Conservation (phyloP, 2,329 filamentous ascomycete genomes). For the Neofusicoccum kwambonambiense region DNA sequence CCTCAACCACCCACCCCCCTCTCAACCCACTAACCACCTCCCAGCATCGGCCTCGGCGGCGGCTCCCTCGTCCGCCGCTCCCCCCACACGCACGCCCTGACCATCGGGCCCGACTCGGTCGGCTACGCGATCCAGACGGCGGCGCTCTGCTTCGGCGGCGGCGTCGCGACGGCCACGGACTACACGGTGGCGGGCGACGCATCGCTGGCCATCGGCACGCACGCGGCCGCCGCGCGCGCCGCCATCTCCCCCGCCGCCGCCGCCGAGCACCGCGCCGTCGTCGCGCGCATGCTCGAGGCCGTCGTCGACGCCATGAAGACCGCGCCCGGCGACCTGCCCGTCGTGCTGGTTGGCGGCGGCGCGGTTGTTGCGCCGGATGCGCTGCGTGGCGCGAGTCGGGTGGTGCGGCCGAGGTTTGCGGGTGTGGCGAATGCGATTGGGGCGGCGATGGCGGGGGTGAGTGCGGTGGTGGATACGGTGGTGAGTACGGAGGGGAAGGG, state of each 20-base stretch:
- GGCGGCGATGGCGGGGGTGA: conserved; percentile 58
- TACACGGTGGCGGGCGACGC: conserved; percentile 42
- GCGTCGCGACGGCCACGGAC: conserved; percentile 54
- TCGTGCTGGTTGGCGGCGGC: conserved; percentile 60
- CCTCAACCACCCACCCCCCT: too few relatives aligned
- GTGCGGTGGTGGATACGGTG: conserved; percentile 54
- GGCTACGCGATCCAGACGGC: conserved; percentile 52
- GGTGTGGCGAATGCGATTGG: conserved; percentile 62
- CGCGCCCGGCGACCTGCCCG: conserved; percentile 51
- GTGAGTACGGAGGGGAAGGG: background rate
- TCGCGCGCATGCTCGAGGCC: conserved; percentile 50
- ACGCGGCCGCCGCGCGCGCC: background rate
- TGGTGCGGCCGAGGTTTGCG: conserved; percentile 52
- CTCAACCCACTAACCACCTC: background rate
- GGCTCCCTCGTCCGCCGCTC: conserved; percentile 42
- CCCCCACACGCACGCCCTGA: conserved; percentile 30
- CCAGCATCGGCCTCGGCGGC: conserved; percentile 54
- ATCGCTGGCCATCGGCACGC: conserved; percentile 27
- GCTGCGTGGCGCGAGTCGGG: conserved; percentile 51
- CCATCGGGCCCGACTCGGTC: conserved; percentile 58
- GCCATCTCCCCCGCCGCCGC: conserved; percentile 22
- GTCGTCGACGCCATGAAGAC: conserved; percentile 59
- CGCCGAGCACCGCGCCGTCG: conserved; percentile 27
- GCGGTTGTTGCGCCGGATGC: conserved; percentile 51
- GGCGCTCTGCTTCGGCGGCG: conserved; percentile 54